These are phyloP conservation scores for Sporisorium scitamineum DNA, from an alignment of 1,284 basidiomycete genomes.

Conservation along the genomic window DNA sequence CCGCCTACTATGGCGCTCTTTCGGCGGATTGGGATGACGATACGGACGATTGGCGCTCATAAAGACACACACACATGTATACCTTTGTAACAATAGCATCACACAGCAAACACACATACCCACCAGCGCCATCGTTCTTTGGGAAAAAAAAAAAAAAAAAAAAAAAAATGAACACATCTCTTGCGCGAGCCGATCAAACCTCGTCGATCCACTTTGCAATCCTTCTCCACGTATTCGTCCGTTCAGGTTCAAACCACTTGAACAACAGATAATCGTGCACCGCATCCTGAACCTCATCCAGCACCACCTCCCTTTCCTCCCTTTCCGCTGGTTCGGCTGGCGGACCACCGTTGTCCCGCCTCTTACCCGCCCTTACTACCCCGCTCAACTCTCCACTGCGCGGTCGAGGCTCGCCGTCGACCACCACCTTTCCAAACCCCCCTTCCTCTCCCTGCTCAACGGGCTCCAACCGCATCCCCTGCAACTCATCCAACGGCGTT, in stretches of 20 bases:
- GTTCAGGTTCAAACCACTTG: conserved; percentile 64
- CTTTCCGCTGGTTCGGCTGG: conserved; percentile 16
- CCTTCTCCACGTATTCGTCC: conserved; percentile 49
- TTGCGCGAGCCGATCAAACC: not conserved
- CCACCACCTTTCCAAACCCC: not conserved
- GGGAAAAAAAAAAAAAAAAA: not conserved
- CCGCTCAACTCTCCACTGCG: not conserved
- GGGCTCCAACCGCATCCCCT: conserved; percentile 3
- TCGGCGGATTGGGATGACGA: conserved; percentile 54
- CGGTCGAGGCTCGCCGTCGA: conserved; percentile 23
- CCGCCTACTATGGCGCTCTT: conserved; percentile 72
- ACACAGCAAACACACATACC: not conserved
- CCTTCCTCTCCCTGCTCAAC: not conserved
- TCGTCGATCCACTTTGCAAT: conserved; percentile 62
- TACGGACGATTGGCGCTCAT: conserved; percentile 27
- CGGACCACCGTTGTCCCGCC: not conserved
- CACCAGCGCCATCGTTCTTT: too few relatives aligned
- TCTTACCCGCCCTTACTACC: not conserved
- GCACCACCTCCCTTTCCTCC: conserved; percentile 54
- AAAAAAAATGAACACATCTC: not conserved
- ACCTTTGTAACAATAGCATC: not conserved
- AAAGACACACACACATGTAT: not conserved
- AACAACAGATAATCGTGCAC: conserved; percentile 65
- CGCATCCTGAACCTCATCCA: conserved; percentile 63
- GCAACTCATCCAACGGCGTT: conserved; percentile 20